Evolutionary conservation across 768 basidiomycete species (phyloP), one percentile per base, ranked within the genome.

Genomic region (Holtermannia corniformis): DNA sequence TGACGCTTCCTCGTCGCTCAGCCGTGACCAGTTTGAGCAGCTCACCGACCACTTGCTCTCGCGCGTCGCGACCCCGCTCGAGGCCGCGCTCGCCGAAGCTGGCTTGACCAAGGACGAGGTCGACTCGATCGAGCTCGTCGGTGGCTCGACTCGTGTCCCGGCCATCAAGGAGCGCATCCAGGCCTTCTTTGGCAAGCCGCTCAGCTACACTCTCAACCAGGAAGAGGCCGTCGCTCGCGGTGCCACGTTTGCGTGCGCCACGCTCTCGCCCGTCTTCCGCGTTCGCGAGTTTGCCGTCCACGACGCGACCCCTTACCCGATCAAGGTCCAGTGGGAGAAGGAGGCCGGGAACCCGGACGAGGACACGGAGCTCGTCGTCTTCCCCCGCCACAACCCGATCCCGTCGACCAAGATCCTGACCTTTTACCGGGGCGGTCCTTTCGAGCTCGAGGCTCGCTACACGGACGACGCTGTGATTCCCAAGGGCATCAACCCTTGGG

Each of bases 221-320:
- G 95, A 97, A 62, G 95, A 97, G 76, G 92, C 95, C 55, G 79
- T 91, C 62, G 90, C 89, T 7, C 87, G 93, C 43, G 95, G 93
- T 41, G 87, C 91, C 47, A 96, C 95, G 51, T 95, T 99, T 72
- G 83, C 90, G 32, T 96, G 93, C 70, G 93, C 95, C 24, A 89
- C 89, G 78, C 84, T 95, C 60, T 95, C 91, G 26, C 95, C 95
- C 62, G 84, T 91, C 49, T 99, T 97, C 86, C 86, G 89, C 59
- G 93, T 97, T 27, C 86, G 91, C 60, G 92, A 97, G 57, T 99
- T 99, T 79, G 78, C 81, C 66, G 76, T 90, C 55, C 80, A 82
- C 70, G 95, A 99, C 73, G 82, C 87, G 74, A 79, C 83, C 51
- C 78, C 81, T 43, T 95, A 87, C 77, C 83, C 90, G 14, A 82